Base-by-base conservation (phyloP, 2,329 filamentous ascomycete species). In the Tetracladium maxilliforme region DNA sequence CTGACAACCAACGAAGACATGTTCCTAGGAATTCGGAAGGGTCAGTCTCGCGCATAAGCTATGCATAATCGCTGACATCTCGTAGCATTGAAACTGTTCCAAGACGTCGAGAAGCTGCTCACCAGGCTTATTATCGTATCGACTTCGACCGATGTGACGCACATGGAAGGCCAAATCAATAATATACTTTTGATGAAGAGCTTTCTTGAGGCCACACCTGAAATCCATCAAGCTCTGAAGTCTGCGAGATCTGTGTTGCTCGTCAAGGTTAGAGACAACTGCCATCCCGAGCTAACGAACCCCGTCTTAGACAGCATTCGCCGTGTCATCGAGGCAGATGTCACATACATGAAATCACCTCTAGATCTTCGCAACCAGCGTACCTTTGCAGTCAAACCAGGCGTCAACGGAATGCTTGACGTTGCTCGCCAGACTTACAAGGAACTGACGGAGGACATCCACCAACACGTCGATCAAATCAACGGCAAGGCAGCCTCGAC, bases 401-500 rank as follows among this genome's bases (percentile, higher is more conserved):
- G 82, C 1, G 71, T 90, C 21, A 84, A 82, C 38, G 81, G 81
- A 3, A 65, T 94, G 29, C 66, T 95, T 4, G 87, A 94, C 49
- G 79, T 94, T 19, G 81, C 83, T 17, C 69, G 86, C 5, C 77
- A 84, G 40, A 83, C 82, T 0, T 94, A 90, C 51, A 92, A 90
- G 39, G 87, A 95, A 45, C 71, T 78, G 3, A 90, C 75, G 5
- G 68, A 77, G 24, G 82, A 93, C 45, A 69, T 82, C 4, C 66
- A 77, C 36, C 61, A 76, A 25, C 69, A 87, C 43, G 61, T 87
- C 4, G 61, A 68, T 13, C 62, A 70, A 10, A 48, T 94, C 8
- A 68, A 68, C 33, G 59, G 81, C 78, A 47, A 28, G 54, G 33
- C 8, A 2, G 10, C 21, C 12, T 4, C 7, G 15, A 16, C 10